Evolutionary conservation across 352 stramenopile species (phyloP), one percentile per base, ranked within the genome.

Genomic region (Pythium brachiatum): DNA sequence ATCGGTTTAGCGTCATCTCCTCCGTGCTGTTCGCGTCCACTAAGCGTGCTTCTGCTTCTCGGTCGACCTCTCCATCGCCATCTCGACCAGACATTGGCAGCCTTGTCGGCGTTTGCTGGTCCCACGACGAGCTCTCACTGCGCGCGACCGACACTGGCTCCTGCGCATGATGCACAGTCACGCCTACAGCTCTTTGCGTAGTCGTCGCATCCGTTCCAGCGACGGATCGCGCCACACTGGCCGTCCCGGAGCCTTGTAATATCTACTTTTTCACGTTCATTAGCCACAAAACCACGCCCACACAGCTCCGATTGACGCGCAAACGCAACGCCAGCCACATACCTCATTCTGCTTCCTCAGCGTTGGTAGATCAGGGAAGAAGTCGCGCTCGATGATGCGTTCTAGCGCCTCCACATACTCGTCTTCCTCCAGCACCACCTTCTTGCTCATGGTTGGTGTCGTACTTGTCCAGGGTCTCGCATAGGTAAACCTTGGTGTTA

Each of bases 341-440:
- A 92, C 82, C 71, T 77, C 66, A 20, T 68, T 79, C 56, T 88
- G 78, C n/a, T 58, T 46, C 51, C 86, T 79, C 44, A 95, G 78
- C 36, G 62, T 69, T 12, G 69, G 55, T 2, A 93, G 72, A 58
- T 92, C 84, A 27, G 86, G 86, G 66, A 95, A 95, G 76, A 93
- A 95, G 70, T 92, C 84, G 52, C 86, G 84, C 75, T 95, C 81
- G 64, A 95, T 94, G 60, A 95, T 93, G 56, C 76, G 69, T 50
- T 78, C 86, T 26, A 95, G 68, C 43, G 68, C 65, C 64, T 83
- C 76, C 27, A 94, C 85, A 57, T 94, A 95, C 59, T 75, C 71
- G 18, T 95, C 86, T 64, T 95, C 86, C 44, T 95, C 84, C 29
- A 95, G 69, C 66, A 92, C 70, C 57, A 92, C 69, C 60, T 80